phyloP scores from a whole-genome alignment of 805 yeast genomes.

The Candida qinlingensis region DNA sequence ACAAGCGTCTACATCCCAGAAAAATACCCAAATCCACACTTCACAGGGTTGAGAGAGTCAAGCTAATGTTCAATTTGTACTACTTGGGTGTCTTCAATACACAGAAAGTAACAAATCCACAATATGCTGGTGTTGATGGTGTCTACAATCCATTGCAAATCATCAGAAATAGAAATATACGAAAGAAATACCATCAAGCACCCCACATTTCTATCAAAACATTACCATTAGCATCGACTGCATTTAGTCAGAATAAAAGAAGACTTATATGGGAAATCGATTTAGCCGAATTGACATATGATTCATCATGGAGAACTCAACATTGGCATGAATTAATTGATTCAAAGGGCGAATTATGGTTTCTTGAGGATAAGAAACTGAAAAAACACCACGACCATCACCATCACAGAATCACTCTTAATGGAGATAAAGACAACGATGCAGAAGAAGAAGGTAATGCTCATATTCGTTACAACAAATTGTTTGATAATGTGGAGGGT shows the following conservation, averaged over 20 bases:
- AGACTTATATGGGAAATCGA: constrained; percentile 62
- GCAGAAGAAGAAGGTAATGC: constrained; percentile 5
- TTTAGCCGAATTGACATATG: constrained; percentile 51
- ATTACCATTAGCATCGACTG: constrained; percentile 60
- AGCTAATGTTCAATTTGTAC: constrained; percentile 29
- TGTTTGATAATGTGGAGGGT: constrained; percentile 13
- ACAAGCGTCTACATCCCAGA: constrained; percentile 12
- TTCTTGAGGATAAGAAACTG: constrained; percentile 26
- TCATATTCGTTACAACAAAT: constrained; percentile 15
- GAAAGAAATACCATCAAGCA: constrained; percentile 46
- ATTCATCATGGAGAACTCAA: constrained; percentile 49
- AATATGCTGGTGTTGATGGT: constrained; percentile 48
- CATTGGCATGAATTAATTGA: constrained; percentile 49
- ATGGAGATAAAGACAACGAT: constrained; percentile 1
- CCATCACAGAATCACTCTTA: not conserved
- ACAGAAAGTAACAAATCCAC: constrained; percentile 13
- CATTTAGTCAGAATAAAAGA: constrained; percentile 44
- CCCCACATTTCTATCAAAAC: constrained; percentile 41
- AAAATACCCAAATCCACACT: constrained; percentile 32
- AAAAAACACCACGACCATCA: constrained; percentile 3
- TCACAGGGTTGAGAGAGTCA: constrained; percentile 45
- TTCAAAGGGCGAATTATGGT: constrained; percentile 48
- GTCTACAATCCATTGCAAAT: constrained; percentile 78
- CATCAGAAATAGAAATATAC: constrained; percentile 63
- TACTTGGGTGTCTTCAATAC: constrained; percentile 22